Conservation (phyloP, 1,284 basidiomycete genomes). For the Lentinus polychrous region DNA sequence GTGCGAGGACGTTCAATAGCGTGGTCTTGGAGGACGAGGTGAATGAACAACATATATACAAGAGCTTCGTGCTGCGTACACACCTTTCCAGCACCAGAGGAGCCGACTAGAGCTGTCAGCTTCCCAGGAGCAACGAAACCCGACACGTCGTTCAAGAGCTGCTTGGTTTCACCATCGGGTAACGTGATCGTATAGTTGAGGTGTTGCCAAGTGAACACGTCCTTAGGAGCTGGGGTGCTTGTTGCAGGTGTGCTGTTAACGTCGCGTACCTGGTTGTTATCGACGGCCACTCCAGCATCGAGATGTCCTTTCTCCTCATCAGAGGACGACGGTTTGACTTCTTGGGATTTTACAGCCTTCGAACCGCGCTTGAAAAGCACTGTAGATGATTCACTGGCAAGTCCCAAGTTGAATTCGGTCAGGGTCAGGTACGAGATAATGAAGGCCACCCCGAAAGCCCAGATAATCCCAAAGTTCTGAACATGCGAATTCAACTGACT, state of each 20-base stretch:
- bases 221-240: too few relatives aligned
- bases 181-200: conserved; percentile 58
- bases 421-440: conserved; percentile 41
- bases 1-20: conserved; percentile 77
- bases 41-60: too few relatives aligned
- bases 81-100: conserved; percentile 74
- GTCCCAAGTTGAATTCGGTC: conserved; percentile 38
- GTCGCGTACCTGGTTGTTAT: too few relatives aligned
- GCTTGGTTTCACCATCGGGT: conserved; percentile 44
- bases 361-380: conserved; percentile 39
- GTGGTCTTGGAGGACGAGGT: conserved; percentile 47
- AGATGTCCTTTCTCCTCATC: conserved; percentile 16
- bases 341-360: conserved; percentile 10
- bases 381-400: conserved; percentile 27
- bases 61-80: conserved; percentile 20
- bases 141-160: conserved; percentile 71
- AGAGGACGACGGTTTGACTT: conserved; percentile 2
- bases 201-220: conserved; percentile 61
- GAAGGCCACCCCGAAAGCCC: conserved; percentile 45
- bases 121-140: conserved; percentile 82
- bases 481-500: neutral
- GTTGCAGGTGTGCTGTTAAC: too few relatives aligned
- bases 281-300: neutral
- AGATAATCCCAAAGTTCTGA: conserved; percentile 50
- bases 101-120: conserved; percentile 73